Percentiles rank a stretch among this genome's conserved stretches.
These are phyloP conservation scores for Fraxinus pennsylvanica DNA, from an alignment of 257 asterid genomes.

Conservation along the genomic window DNA sequence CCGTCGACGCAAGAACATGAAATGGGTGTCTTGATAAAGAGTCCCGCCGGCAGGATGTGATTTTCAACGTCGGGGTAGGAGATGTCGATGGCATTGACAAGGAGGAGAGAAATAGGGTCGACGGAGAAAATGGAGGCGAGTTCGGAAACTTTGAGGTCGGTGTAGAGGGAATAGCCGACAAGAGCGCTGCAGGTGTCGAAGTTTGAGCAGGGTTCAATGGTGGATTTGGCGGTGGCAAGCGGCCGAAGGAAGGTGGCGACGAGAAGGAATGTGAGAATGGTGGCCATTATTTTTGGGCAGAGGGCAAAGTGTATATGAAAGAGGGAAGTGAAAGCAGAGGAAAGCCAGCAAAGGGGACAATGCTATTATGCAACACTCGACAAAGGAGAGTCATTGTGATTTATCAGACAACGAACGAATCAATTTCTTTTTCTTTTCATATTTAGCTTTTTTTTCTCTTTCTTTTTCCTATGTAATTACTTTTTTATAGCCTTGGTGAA, in stretches of 20 bases:
- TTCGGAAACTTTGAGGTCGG: conserved; percentile 91
- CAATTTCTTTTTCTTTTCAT: no score
- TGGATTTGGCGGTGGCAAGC: conserved; percentile 58
- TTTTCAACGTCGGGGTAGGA: conserved; percentile 85
- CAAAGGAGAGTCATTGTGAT: no score
- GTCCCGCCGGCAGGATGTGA: conserved; percentile 79
- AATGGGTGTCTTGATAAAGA: conserved; percentile 70
- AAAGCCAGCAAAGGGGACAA: neutral
- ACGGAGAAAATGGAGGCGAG: conserved; percentile 76
- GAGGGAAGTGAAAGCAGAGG: neutral
- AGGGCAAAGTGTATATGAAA: neutral
- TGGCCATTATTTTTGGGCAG: neutral
- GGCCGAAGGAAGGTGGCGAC: conserved; percentile 37
- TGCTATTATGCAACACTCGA: neutral
- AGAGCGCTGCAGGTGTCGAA: conserved; percentile 69
- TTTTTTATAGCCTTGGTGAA: no score
- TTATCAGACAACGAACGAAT: no score
- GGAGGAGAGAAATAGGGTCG: conserved; percentile 85
- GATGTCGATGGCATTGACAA: conserved; percentile 73
- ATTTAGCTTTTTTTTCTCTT: no score
- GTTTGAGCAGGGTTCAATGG: conserved; percentile 92
- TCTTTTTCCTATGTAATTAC: no score
- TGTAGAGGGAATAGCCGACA: conserved; percentile 87
- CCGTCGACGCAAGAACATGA: conserved; percentile 84
- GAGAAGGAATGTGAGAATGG: conserved; percentile 21